Evolutionary conservation across 2,329 filamentous ascomycete genomes (phyloP), one percentile per base, ranked within the genome.

Genomic region (Gremmenia infestans): DNA sequence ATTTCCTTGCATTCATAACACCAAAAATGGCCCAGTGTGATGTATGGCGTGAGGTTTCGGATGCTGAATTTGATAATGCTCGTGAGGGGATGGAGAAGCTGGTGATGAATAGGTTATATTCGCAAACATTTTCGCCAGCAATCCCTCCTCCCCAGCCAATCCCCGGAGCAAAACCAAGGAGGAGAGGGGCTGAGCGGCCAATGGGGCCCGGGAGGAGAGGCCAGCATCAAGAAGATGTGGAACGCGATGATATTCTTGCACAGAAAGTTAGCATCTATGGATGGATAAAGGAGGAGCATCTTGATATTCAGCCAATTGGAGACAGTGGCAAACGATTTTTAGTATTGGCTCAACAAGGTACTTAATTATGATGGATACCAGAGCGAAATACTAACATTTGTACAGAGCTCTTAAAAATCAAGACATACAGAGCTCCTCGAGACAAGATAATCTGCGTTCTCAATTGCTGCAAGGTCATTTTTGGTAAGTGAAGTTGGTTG

Each of bases 391-490:
- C 48, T 28, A n/a, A 35, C 4, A 14, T 28, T 67, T 28, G 23
- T 58, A 14, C 68, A 91, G 94, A 99, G 72, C 78, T 99, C 14
- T 75, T 96, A 39, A 99, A 99, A 72, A 97, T 99, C 68, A 96
- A 93, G 68, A 94, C 89, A 8, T 99, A 99, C 70, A 85, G 95
- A 63, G 94, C 94, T n/a, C 94, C 94, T 4, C 80, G 94, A 65
- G 94, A 99, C 76, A 99, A 99, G 73, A 94, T 99, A 54, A 97
- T 99, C 50, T 99, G 94, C 72, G 91, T 97, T 47, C 76, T 99
- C 54, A 99, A 99, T 73, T 97, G 92, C 75, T 99, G 94, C 82
- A 99, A 99, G 74, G 95, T 99, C 60, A 97, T 99, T 61, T 97
- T 99, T 72, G 94, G 89, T 91, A 72, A 64, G 80, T 65, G 19